Percentiles rank a stretch among this genome's conserved stretches.
Conservation (phyloP, 352 stramenopile species). For the Peronospora tabacina region DNA sequence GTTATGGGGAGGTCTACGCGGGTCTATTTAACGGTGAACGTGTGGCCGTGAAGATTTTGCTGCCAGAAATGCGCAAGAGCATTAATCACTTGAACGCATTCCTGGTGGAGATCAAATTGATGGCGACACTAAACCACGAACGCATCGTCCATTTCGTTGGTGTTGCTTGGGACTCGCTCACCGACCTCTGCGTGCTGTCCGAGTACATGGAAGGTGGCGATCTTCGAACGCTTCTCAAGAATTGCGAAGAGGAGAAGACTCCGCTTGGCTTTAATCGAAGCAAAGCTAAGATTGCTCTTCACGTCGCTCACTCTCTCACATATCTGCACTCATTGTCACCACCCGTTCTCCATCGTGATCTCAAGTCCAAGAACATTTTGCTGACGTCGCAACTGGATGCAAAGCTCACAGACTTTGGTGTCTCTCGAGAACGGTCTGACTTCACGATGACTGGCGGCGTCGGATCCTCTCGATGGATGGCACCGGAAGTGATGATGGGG, state of each 20-base stretch:
- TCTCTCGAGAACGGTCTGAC: conserved; percentile 31
- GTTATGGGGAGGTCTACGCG: conserved; percentile 28
- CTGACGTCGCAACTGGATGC: conserved; percentile 23
- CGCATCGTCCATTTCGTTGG: conserved; percentile 41
- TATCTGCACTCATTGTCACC: conserved; percentile 38
- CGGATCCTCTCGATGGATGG: conserved; percentile 38
- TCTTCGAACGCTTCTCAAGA: conserved; percentile 27
- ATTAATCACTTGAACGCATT: conserved; percentile 31
- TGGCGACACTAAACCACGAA: conserved; percentile 33
- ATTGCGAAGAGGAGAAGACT: conserved; percentile 23
- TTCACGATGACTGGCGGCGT: conserved; percentile 34
- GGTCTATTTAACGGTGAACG: conserved; percentile 22
- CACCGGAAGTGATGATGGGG: conserved; percentile 39
- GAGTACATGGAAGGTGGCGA: conserved; percentile 48
- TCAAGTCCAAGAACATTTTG: conserved; percentile 36
- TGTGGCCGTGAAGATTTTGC: conserved; percentile 30
- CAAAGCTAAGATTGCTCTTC: conserved; percentile 28
- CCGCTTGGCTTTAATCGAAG: conserved; percentile 22
- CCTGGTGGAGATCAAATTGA: conserved; percentile 29
- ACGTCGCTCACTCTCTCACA: conserved; percentile 29
- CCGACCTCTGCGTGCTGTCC: conserved; percentile 33
- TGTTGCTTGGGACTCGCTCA: conserved; percentile 43
- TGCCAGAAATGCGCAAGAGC: conserved; percentile 31
- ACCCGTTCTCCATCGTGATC: conserved; percentile 24
- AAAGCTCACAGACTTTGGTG: conserved; percentile 33